Evolutionary conservation across 192 early-diverging fungal genomes (phyloP).

Genomic region (Coemansia sp.): DNA sequence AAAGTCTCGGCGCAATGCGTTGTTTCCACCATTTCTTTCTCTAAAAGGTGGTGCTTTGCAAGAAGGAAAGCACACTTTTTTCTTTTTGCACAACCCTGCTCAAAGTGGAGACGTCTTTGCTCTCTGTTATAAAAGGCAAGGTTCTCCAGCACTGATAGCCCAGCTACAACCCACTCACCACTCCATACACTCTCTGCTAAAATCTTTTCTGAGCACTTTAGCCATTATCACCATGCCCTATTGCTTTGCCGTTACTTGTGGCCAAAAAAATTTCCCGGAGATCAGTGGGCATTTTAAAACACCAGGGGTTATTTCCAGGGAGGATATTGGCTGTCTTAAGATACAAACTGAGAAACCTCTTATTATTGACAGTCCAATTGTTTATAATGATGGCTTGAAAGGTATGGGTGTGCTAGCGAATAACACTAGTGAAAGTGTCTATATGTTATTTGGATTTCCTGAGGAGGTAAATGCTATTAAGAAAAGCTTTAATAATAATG

Average conservation of each 20-base stretch:
- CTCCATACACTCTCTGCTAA: background rate
- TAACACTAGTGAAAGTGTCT: background rate
- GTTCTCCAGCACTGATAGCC: background rate
- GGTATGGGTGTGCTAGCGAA: background rate
- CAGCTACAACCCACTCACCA: background rate
- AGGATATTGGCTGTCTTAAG: background rate
- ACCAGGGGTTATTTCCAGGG: too few relatives aligned
- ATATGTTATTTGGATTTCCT: background rate
- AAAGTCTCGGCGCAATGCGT: too few relatives aligned
- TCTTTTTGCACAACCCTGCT: too few relatives aligned
- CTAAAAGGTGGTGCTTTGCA: too few relatives aligned
- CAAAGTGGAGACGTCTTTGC: too few relatives aligned
- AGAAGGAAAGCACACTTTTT: too few relatives aligned
- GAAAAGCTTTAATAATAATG: too few relatives aligned
- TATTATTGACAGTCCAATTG: background rate
- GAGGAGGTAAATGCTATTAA: too few relatives aligned
- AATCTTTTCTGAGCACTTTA: background rate
- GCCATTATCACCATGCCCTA: background rate
- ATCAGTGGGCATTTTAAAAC: too few relatives aligned
- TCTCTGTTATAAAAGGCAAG: background rate
- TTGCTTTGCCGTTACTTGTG: background rate
- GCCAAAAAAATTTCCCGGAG: background rate
- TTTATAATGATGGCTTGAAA: background rate
- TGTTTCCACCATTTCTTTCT: too few relatives aligned
- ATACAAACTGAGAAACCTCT: fast-evolving